Percentiles rank a stretch among this genome's conserved stretches.
These are phyloP conservation scores for Biscogniauxia mediterranea DNA, from an alignment of 2,329 filamentous ascomycete genomes.

Conservation along the genomic window DNA sequence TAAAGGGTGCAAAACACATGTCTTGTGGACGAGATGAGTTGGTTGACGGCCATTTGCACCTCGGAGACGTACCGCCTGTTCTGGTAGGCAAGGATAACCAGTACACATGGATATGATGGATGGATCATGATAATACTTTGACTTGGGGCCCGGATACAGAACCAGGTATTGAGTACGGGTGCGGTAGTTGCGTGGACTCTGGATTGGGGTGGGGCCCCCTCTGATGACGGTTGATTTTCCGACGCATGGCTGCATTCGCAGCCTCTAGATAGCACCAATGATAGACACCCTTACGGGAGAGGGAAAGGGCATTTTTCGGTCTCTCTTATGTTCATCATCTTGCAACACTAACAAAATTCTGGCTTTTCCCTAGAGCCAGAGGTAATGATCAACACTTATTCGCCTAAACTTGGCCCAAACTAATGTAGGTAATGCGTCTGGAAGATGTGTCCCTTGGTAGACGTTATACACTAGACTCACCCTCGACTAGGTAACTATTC, in stretches of 20 bases:
- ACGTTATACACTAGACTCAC: not conserved
- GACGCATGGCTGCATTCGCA: slow-evolving; percentile 31
- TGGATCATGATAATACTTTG: slow-evolving; percentile 27
- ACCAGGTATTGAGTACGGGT: slow-evolving; percentile 21
- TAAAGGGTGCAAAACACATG: slow-evolving; percentile 38
- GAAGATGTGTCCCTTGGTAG: not conserved
- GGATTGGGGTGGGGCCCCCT: slow-evolving; percentile 22
- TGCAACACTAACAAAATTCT: not conserved
- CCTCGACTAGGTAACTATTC: too few species aligned
- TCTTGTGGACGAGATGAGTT: slow-evolving; percentile 12
- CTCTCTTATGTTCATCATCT: slow-evolving; percentile 12
- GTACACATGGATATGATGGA: slow-evolving; percentile 25
- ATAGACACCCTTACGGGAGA: slow-evolving; percentile 33
- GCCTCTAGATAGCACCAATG: slow-evolving; percentile 35
- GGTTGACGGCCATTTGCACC: slow-evolving; percentile 7
- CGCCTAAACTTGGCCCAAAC: not conserved
- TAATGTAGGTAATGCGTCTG: not conserved
- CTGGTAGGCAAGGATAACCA: slow-evolving; percentile 11
- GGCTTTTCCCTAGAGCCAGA: not conserved
- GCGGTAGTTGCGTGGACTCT: slow-evolving; percentile 25
- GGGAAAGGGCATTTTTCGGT: slow-evolving; percentile 22
- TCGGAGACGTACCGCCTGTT: slow-evolving; percentile 8
- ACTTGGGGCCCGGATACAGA: slow-evolving; percentile 25
- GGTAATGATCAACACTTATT: not conserved
- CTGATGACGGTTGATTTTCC: slow-evolving; percentile 25